Conservation (phyloP, 2,329 filamentous ascomycete genomes). For the Herpotrichia juniperi region DNA sequence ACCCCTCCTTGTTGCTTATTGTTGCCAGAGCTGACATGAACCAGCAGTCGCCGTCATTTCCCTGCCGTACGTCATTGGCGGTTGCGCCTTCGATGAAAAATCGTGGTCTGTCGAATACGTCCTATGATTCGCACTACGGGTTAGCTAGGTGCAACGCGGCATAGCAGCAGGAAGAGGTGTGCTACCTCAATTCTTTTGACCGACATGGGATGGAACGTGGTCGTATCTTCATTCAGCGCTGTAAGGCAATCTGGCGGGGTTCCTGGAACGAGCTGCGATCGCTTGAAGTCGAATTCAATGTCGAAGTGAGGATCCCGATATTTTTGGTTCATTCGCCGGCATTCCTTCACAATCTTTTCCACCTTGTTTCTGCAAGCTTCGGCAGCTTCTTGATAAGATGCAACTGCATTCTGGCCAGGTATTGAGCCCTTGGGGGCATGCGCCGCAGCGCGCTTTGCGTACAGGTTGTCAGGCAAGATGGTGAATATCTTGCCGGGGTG, state of each 20-base stretch:
- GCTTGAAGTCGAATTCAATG: conserved; percentile 76
- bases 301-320: conserved; percentile 89
- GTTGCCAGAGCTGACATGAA: conserved; percentile 81
- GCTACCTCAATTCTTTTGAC: conserved; percentile 71
- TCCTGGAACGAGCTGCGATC: conserved; percentile 36
- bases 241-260: conserved; percentile 57
- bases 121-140: conserved; percentile 52
- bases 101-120: conserved; percentile 76
- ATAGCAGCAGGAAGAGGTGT: conserved; percentile 2
- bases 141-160: conserved; percentile 19
- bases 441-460: conserved; percentile 65
- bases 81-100: conserved; percentile 81
- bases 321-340: conserved; percentile 79
- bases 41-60: conserved; percentile 83
- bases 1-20: conserved; percentile 71
- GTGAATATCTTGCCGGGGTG: conserved; percentile 75
- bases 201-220: conserved; percentile 66
- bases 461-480: conserved; percentile 71
- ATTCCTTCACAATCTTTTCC: conserved; percentile 65
- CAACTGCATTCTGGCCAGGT: conserved; percentile 66
- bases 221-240: conserved; percentile 48
- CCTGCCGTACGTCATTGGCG: conserved; percentile 79
- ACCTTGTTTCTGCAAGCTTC: conserved; percentile 69
- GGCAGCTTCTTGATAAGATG: conserved; percentile 75
- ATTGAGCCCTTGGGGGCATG: conserved; percentile 59